phyloP scores from a whole-genome alignment of 1,139 yeast species.

The Protomyces gravidus region DNA sequence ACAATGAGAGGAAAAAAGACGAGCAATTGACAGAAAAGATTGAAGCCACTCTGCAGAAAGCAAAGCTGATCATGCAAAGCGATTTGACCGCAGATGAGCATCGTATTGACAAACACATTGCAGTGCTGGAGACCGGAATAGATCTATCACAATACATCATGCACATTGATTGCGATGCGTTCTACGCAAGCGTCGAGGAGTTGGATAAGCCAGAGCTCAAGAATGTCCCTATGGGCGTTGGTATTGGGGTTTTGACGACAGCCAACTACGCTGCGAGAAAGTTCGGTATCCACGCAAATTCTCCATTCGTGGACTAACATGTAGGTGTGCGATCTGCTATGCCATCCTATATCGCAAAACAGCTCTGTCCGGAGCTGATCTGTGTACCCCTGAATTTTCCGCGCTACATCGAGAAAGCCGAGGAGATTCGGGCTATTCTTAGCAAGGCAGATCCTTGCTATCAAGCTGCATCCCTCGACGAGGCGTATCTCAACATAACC shows the following conservation, averaged over 20 bases:
- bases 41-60: slow-evolving; percentile 27
- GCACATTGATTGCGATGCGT: slow-evolving; percentile 79
- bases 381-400: slow-evolving; percentile 61
- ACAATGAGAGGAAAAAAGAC: slow-evolving; percentile 35
- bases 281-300: slow-evolving; percentile 44
- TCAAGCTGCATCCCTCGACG: slow-evolving; percentile 74
- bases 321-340: slow-evolving; percentile 53
- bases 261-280: slow-evolving; percentile 71
- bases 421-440: slow-evolving; percentile 47
- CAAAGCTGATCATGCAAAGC: slow-evolving; percentile 21
- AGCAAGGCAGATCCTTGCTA: slow-evolving; percentile 41
- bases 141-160: slow-evolving; percentile 45
- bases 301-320: not conserved
- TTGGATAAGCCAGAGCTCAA: slow-evolving; percentile 51
- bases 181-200: slow-evolving; percentile 73
- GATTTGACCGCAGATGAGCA: slow-evolving; percentile 32
- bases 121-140: slow-evolving; percentile 30
- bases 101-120: slow-evolving; percentile 28
- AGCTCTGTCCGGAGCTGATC: slow-evolving; percentile 55
- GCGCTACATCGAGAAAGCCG: slow-evolving; percentile 55
- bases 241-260: slow-evolving; percentile 74
- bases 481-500: slow-evolving; percentile 61
- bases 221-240: slow-evolving; percentile 63
- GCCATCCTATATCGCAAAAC: slow-evolving; percentile 63
- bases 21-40: slow-evolving; percentile 33